Evolutionary conservation across 345 rosid genomes (phyloP).

Genomic region (Trapa bicornis): DNA sequence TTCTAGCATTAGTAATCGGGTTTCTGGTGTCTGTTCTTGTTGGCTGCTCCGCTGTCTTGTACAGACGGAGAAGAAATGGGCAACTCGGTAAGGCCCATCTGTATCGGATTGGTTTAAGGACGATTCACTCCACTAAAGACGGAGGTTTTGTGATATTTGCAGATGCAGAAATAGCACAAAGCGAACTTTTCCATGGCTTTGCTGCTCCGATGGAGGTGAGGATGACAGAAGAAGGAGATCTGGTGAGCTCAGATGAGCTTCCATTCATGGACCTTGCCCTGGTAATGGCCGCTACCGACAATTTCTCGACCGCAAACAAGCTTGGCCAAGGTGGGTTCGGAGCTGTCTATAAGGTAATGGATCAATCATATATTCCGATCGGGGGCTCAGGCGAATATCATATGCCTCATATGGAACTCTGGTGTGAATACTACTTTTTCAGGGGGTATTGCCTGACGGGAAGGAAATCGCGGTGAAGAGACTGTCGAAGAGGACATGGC

Average conservation of each 20-base stretch:
- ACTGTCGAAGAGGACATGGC: constrained; percentile 24
- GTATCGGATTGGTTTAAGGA: background rate
- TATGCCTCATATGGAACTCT: background rate
- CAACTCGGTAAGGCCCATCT: background rate
- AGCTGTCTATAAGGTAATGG: constrained; percentile 24
- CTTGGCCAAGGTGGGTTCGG: constrained; percentile 37
- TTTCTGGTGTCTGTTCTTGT: constrained; percentile 9
- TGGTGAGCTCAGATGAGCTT: constrained; percentile 19
- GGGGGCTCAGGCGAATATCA: background rate
- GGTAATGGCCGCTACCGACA: constrained; percentile 18
- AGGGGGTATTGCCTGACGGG: constrained; percentile 21
- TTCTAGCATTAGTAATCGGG: background rate
- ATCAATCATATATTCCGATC: background rate
- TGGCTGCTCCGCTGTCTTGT: constrained; percentile 8
- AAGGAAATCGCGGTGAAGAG: constrained; percentile 28
- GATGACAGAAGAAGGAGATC: constrained; percentile 13
- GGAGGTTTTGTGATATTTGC: background rate
- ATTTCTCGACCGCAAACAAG: constrained; percentile 22
- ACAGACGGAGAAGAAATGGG: constrained; percentile 1
- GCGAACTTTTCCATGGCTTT: constrained; percentile 12
- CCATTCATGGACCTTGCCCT: constrained; percentile 18
- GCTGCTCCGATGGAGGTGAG: constrained; percentile 12
- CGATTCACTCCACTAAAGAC: background rate
- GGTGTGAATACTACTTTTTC: background rate
- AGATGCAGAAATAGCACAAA: constrained; percentile 18